These are phyloP conservation scores for Penicillium subrubescens DNA, from an alignment of 495 filamentous ascomycete genomes.

Conservation along the genomic window DNA sequence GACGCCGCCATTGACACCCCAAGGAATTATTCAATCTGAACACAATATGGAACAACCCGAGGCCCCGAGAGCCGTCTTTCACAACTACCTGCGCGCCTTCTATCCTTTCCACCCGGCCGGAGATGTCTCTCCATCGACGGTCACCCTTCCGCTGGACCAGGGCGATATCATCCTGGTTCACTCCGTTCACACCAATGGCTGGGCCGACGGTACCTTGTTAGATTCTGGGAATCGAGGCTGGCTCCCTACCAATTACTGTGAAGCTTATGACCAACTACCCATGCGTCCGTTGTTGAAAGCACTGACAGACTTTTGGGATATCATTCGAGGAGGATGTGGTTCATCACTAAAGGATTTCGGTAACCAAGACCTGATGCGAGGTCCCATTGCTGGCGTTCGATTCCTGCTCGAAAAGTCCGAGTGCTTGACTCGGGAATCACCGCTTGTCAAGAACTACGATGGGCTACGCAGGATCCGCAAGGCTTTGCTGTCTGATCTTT, in stretches of 20 bases:
- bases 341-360: conserved; percentile 71
- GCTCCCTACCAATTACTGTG: conserved; percentile 98
- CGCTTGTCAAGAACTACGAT: conserved; percentile 71
- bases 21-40: conserved; percentile 57
- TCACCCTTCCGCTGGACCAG: conserved; percentile 83
- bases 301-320: conserved; percentile 89
- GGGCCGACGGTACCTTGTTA: conserved; percentile 97
- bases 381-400: conserved; percentile 89
- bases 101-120: conserved; percentile 86
- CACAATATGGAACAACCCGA: conserved; percentile 47
- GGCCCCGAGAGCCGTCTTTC: conserved; percentile 67
- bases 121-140: conserved; percentile 70
- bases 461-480: conserved; percentile 81
- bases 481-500: conserved; percentile 83
- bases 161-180: conserved; percentile 95
- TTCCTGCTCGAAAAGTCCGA: conserved; percentile 84
- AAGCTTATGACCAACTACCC: conserved; percentile 83
- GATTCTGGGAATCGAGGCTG: conserved; percentile 88
- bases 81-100: conserved; percentile 95
- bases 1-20: conserved; percentile 75
- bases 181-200: conserved; percentile 97
- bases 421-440: conserved; percentile 81
- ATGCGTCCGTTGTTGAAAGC: conserved; percentile 86
- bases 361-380: conserved; percentile 87
- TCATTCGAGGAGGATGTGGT: conserved; percentile 69